A percentile compares a stretch with the other conserved stretches of the same genome.
phyloP scores from a whole-genome alignment of 208 protist species.

The Crithidia mellificae region DNA sequence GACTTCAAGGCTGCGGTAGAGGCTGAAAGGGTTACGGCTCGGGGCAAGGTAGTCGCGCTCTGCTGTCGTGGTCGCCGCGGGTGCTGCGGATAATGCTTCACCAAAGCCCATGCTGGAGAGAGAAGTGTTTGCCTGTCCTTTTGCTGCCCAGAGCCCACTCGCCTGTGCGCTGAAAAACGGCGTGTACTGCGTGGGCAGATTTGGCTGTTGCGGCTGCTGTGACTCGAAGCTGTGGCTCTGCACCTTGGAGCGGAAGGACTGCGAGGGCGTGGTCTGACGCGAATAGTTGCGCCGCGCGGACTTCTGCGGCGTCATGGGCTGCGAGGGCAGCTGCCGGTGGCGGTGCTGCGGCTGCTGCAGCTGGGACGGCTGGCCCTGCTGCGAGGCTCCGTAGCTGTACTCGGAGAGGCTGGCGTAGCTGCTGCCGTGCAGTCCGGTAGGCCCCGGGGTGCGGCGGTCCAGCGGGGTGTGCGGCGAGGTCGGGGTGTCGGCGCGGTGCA shows the following conservation, averaged over 20 bases:
- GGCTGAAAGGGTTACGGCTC: constrained; percentile 67
- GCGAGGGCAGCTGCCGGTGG: constrained; percentile 26
- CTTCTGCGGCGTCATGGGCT: constrained; percentile 52
- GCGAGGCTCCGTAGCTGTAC: constrained; percentile 5
- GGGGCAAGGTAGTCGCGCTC: constrained; percentile 55
- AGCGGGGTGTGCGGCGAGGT: constrained; percentile 43
- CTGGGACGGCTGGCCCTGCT: no score
- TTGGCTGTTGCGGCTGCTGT: constrained; percentile 18
- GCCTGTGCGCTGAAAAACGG: constrained; percentile 1
- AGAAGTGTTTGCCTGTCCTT: not conserved
- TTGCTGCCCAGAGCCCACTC: constrained; percentile 8
- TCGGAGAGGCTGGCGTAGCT: constrained; percentile 11
- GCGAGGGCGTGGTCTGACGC: constrained; percentile 29
- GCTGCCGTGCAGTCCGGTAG: constrained; percentile 12
- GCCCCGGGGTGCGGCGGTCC: constrained; percentile 28
- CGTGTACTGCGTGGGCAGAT: no score
- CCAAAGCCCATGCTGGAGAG: not conserved
- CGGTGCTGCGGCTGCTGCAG: no score
- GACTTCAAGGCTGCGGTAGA: constrained; percentile 28
- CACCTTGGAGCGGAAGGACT: constrained; percentile 33
- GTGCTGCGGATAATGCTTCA: no score
- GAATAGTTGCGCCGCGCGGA: constrained; percentile 30
- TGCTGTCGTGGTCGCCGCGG: not conserved
- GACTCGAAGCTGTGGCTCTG: constrained; percentile 34
- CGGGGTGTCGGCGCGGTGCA: constrained; percentile 3